Base-by-base conservation (phyloP, 306 rosid species). In the Chamaecrista fasciculata region DNA sequence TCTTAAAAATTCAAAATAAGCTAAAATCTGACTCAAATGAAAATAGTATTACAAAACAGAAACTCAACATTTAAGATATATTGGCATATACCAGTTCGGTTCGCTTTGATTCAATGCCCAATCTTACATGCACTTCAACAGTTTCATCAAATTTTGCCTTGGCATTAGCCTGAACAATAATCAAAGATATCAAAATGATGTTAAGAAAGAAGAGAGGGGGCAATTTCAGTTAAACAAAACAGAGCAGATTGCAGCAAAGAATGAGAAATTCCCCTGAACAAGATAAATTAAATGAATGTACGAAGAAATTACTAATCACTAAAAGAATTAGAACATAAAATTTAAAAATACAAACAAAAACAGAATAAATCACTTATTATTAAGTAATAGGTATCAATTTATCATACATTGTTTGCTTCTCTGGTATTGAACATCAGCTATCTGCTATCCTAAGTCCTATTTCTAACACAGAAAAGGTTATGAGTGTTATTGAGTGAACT, bases 71-170 rank as follows among this genome's bases (percentile, higher is more conserved):
- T 21, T 2, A 26, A 55, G 51, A 52, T 50, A 52, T 20, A 48
- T 24, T 40, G 19, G 46, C 67, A 53, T 15, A 66, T 84, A 94
- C 99, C 96, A 75, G 58, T 47, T 84, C 89, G 31, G 90, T 86
- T 77, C 93, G 84, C 91, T 92, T 87, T 20, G 97, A 82, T 62
- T 88, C 94, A 55, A 91, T 84, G 34, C 95, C 96, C 95, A 94
- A 67, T 77, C 83, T 82, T 24, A 88, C 80, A 71, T 94, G 99
- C 36, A 90, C 97, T 87, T 94, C 99, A 72, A 94, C 83, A 74
- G 92, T 91, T 84, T 94, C 99, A 44, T 94, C 92, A 84, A 94
- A 94, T 59, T 83, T 91, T 59, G 81, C 69, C 79, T 68, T 75
- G 75, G 88, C 85, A 70, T 24, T 70, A 79, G 91, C 89, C 99